Evolutionary conservation across 2,329 filamentous ascomycete genomes (phyloP), one percentile per base, ranked within the genome.

Genomic region (Plectosphaerella sp.): DNA sequence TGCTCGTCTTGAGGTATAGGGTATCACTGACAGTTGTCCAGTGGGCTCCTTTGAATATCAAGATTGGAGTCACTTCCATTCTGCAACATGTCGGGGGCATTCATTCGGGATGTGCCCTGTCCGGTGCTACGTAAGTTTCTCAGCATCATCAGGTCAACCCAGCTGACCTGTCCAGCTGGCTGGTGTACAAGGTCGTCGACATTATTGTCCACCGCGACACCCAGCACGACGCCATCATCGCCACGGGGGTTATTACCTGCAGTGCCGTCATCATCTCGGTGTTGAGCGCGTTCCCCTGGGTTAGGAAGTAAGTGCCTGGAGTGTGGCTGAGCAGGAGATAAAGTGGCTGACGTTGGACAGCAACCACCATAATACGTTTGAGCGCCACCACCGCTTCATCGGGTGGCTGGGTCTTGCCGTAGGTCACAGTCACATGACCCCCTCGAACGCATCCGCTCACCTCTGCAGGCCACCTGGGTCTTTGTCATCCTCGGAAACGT

Each of bases 51-150:
- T 1, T 67, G 7, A 52, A 58, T 14, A 45, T 72, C 57, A 72
- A 71, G 57, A 45, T 69, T 5, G 66, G 57, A 9, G 67, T 62
- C 3, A 69, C 66, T 10, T 72, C 69, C 4, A 58, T 67, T 48
- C 53, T 72, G 43, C 70, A 72, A 56, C 70, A 72, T 41, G 69
- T 72, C n/a, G 70, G 70, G 28, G 70, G 69, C 16, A 71, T 72
- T 35, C 70, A 72, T 57, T 71, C 68, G 0, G 70, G 70, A 22
- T 71, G 68, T 52, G 70, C 69, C 3, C 59, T 72, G 5, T 72
- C 69, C 2, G 68, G 68, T 8, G 66, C 67, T 52, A 63, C 59
- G 68, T 70, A 66, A 58, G 62, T 42, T 6, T 20, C 3, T 24
- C 28, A 9, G 9, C 15, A 9, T 36, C 7, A 5, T 10, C 3